Base-by-base conservation (phyloP, 78 protist genomes). In the Goniomonas avonlea region DNA sequence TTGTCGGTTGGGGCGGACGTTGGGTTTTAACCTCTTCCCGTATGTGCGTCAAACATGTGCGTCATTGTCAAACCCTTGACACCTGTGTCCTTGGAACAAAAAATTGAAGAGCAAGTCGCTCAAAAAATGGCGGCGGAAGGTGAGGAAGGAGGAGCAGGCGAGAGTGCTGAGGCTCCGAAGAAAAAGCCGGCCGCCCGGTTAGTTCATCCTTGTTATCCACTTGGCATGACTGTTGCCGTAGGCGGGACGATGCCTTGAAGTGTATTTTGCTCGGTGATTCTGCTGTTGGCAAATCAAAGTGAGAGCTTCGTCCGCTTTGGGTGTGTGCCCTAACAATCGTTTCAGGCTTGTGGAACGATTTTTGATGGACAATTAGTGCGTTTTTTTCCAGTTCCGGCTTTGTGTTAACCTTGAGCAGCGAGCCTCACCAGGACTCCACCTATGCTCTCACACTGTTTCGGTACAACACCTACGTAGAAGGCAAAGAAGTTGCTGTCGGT, bases 241-340 rank as follows among this genome's bases (percentile, higher is more conserved):
- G n/a, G n/a, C n/a, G n/a, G n/a, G n/a, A 43, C 11, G 50, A 43
- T 11, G 50, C 11, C n/a, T 23, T 65, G 38, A 65, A 65, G 27
- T 45, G 35, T 1, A 87, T 82, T 34, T 34, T 69, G 5, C 65
- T 76, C 29, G 90, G 90, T 11, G 86, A 87, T 45, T 80, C 86
- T 13, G 84, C 86, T 4, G 90, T 87, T 32, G 90, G 90, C 23
- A 87, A 87, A 60, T 58, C 86, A 0, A 82, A 87, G 90, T 70
- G 59, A 65, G 55, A 25, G 31, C 50, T 32, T 1, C 23, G 8
- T 5, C 13, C 11, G n/a, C n/a, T n/a, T n/a, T n/a, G n/a, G n/a
- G n/a, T n/a, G n/a, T n/a, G n/a, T n/a, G n/a, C n/a, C n/a, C n/a
- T n/a, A n/a, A n/a, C n/a, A n/a, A n/a, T n/a, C 7, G 5, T 39